Base-by-base conservation (phyloP, 192 early-diverging fungal genomes). In the Backusella morwellensis region DNA sequence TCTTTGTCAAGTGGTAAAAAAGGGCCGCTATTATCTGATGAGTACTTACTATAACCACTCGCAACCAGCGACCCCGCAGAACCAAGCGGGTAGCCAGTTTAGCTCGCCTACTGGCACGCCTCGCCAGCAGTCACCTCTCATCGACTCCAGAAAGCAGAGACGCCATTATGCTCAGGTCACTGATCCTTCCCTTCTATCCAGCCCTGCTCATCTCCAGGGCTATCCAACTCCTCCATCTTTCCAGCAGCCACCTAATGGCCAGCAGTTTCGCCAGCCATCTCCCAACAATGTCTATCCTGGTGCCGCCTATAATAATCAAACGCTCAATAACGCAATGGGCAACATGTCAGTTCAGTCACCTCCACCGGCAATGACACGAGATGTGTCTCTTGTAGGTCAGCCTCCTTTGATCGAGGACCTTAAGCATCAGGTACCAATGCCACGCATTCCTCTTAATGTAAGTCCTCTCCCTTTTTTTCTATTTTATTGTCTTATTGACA, bases 321-420 rank as follows among this genome's bases (percentile, higher is more conserved):
- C 26, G 32, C n/a, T 40, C 15, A 41, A 94, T 75, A 92, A 97
- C 77, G 95, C 95, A 15, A 90, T 19, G 26, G 26, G 41, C 14
- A 72, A 32, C 70, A 72, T 26, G 26, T 72, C 26, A 47, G 47
- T 52, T 35, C 75, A 34, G 52, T 72, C 34, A 56, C 66, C 12
- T 73, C 72, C 44, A 41, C 38, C 32, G 12, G 74, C 29, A 41
- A 50, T 32, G 72, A 72, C 77, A 32, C 83, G 66, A 81, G 68
- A 75, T 34, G 66, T 70, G 50, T 70, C 75, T 40, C 97, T 26
- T 81, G 94, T 68, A 88, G 91, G 8, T 85, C 90, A 68, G 93
- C 94, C 6, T 81, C 89, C 40, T 93, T 91, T 81, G 86, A 84
- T 66, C 91, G 91, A 5, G 83, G 95, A 36, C 94, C 95, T 85